Evolutionary conservation across 2,329 filamentous ascomycete genomes (phyloP), one percentile per base, ranked within the genome.

Genomic region (Aspergillus phoenicis): DNA sequence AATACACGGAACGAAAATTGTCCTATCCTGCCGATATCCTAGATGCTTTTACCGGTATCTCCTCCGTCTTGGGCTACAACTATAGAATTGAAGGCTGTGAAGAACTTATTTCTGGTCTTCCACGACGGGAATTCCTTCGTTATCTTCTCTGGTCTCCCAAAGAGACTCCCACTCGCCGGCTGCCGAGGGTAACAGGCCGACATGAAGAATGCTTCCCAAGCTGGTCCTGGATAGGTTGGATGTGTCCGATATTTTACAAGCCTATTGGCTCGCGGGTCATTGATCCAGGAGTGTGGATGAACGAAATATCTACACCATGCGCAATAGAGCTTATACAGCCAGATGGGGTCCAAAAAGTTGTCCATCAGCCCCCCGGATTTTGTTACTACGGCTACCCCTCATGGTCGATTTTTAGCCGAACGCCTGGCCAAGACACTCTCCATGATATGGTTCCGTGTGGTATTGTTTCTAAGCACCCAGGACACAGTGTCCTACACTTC

Each of bases 301-400:
- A 39, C 1, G 17, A 13, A 8, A 20, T 45, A 1, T 24, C 4
- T 24, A 22, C 41, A 7, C 20, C 20, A 8, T 2, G 20, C 10
- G 5, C 10, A 7, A 24, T 45, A 8, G 4, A 13, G 5, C 5
- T 13, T 3, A 5, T 45, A 3, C 39, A 8, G 6, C n/a, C 5
- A 1, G 17, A 41, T 17, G 1, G n/a, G 0, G 6, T 15, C 6
- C n/a, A 8, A 1, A 8, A 1, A 3, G 10, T 2, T 2, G 5
- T 41, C 3, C 17, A 41, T 8, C n/a, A 7, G 2, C 39, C n/a
- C 15, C 15, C 5, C 2, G 38, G 38, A 5, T 2, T 7, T 17
- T n/a, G 5, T 39, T n/a, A 39, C 7, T 15, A 39, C 5, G 38
- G 38, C 5, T 17, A 39, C 38, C 17, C 6, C 5, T 41, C 39